Base-by-base conservation (phyloP, 2,329 filamentous ascomycete genomes). In the Chaetomiaceae sp. region DNA sequence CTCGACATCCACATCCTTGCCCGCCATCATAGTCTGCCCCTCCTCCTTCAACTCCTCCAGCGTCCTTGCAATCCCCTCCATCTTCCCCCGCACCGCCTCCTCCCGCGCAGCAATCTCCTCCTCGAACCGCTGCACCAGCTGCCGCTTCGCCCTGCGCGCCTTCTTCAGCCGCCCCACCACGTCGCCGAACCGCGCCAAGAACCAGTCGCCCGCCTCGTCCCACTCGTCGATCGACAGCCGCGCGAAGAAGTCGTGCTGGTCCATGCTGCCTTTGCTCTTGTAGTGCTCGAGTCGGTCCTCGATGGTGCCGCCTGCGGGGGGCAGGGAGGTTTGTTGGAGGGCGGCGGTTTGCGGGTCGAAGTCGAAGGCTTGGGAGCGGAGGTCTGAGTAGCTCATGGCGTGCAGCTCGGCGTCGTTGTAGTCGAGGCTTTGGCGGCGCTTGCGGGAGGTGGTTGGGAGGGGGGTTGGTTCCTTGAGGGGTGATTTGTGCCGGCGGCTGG, bases 201-300 rank as follows among this genome's bases (percentile, higher is more conserved):
- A 81, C 81, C 81, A 84, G 58, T 83, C 79, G 5, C 81, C 81
- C 1, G 79, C 75, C 14, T 74, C 70, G 59, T 84, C 80, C 81
- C 81, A 84, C 49, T 83, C 81, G 15, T 73, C 68, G 14, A 82
- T 70, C 1, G 75, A 67, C 73, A 83, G 77, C 48, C 72, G 72
- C 3, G 71, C 72, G 61, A 83, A 82, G 50, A 83, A 76, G 1
- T 72, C 65, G 29, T 68, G 69, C 61, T 80, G 78, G 45, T 78
- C 75, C 29, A 65, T 62, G 23, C 59, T 55, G 23, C 70, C 69
- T 51, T 76, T 71, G 49, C 67, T 68, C 55, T 75, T 75, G 63
- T 74, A 79, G 59, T 81, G 75, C 38, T 72, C 66, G 12, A 84
- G 69, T 55, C 76, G 78, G 9, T 76, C 71, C 7, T 73, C 68